Conservation (phyloP, 306 rosid species). For the Chamaecrista fasciculata region DNA sequence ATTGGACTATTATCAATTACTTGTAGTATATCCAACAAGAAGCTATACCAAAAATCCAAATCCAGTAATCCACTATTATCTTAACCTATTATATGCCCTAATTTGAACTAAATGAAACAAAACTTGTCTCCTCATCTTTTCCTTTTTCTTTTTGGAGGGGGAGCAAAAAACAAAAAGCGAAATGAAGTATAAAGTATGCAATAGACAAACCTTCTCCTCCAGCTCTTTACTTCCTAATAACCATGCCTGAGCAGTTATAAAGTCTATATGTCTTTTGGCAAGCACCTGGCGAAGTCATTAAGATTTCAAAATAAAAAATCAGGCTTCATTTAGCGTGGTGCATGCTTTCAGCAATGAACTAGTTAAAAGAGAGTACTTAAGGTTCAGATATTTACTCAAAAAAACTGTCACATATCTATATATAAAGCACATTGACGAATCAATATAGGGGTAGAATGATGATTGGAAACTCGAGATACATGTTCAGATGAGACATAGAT, state of each 20-base stretch:
- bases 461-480: background rate
- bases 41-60: conserved; percentile 5
- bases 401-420: background rate
- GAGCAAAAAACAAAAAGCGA: background rate
- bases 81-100: background rate
- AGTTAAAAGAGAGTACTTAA: background rate
- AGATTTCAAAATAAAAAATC: conserved; percentile 22
- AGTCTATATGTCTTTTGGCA: conserved; percentile 77
- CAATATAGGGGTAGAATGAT: background rate
- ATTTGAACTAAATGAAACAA: conserved; percentile 17
- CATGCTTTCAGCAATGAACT: conserved; percentile 22
- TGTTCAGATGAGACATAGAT: background rate
- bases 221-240: conserved; percentile 63
- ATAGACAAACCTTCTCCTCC: conserved; percentile 71
- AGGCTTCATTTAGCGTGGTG: conserved; percentile 15
- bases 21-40: conserved; percentile 14
- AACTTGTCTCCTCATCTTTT: conserved; percentile 3
- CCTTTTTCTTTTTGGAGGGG: conserved; percentile 5
- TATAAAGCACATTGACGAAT: background rate
- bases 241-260: conserved; percentile 78
- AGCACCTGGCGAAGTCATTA: conserved; percentile 77
- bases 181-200: background rate
- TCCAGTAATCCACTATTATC: background rate
- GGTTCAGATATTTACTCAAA: background rate
- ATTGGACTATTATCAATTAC: background rate